phyloP scores from a whole-genome alignment of 192 early-diverging fungal species.

The Mortierella claussenii region DNA sequence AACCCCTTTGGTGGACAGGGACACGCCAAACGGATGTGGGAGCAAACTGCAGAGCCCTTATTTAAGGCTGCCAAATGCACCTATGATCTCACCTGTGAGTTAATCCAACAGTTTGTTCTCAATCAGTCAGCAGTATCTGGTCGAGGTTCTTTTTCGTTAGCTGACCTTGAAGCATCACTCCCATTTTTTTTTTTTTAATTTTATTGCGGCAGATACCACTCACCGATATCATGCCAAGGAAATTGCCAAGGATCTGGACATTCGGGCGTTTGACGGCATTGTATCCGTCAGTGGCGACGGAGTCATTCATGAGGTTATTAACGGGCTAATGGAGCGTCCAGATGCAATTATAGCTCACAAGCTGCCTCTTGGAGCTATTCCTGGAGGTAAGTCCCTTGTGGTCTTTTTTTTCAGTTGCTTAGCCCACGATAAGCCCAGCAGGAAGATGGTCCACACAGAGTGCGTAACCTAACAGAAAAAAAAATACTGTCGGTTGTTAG shows the following conservation, averaged over 20 bases:
- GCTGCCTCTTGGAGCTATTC: slow-evolving; percentile 73
- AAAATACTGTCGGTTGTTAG: too few relatives aligned
- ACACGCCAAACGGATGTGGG: slow-evolving; percentile 66
- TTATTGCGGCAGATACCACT: slow-evolving; percentile 64
- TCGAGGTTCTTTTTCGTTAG: background rate
- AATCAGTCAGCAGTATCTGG: too few relatives aligned
- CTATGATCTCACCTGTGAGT: slow-evolving; percentile 62
- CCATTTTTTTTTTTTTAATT: background rate
- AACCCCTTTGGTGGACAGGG: slow-evolving; percentile 84
- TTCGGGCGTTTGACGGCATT: slow-evolving; percentile 66
- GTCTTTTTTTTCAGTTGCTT: too few relatives aligned
- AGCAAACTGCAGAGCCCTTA: slow-evolving; percentile 66
- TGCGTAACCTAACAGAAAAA: too few relatives aligned
- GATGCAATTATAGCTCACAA: slow-evolving; percentile 68
- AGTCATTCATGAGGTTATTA: slow-evolving; percentile 82
- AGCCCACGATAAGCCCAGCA: too few relatives aligned
- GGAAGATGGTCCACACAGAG: too few relatives aligned
- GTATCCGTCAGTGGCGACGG: slow-evolving; percentile 84
- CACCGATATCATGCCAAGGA: slow-evolving; percentile 68
- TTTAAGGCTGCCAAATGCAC: slow-evolving; percentile 69
- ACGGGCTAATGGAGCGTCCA: slow-evolving; percentile 78
- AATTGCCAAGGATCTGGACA: slow-evolving; percentile 67
- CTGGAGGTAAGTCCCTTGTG: slow-evolving; percentile 59
- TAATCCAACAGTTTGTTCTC: too few relatives aligned
- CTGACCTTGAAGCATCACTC: background rate